Percentiles rank a stretch among this genome's conserved stretches.
Evolutionary conservation across 345 rosid genomes (phyloP).

Genomic region (Gossypium ekmanianum): DNA sequence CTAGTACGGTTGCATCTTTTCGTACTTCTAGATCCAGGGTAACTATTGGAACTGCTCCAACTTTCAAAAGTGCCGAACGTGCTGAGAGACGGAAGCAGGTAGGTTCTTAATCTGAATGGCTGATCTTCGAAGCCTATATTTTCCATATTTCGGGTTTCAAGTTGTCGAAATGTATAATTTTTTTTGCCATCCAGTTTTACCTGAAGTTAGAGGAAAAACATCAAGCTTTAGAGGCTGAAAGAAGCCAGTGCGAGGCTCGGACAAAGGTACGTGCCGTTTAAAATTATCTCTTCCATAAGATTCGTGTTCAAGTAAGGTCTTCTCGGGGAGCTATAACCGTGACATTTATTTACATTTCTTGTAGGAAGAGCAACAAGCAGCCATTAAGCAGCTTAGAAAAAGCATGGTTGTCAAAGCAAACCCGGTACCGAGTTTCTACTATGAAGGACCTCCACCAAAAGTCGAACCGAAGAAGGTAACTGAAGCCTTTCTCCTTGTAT

Average conservation of each 20-base stretch:
- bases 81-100: constrained; percentile 95
- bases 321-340: background rate
- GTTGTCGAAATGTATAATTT: too few species aligned
- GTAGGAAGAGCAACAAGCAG: constrained; percentile 97
- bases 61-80: constrained; percentile 71
- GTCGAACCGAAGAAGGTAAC: constrained; percentile 80
- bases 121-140: constrained; percentile 3
- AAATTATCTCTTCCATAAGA: background rate
- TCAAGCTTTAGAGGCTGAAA: constrained; percentile 75
- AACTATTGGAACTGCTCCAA: constrained; percentile 83
- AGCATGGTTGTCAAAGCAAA: constrained; percentile 76
- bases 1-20: constrained; percentile 62
- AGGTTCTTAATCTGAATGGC: constrained; percentile 3
- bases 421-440: constrained; percentile 91
- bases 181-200: constrained; percentile 53
- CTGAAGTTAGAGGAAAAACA: constrained; percentile 79
- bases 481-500: background rate
- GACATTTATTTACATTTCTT: constrained; percentile 16
- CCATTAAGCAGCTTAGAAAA: constrained; percentile 84
- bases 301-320: background rate
- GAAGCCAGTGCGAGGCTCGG: constrained; percentile 68
- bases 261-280: constrained; percentile 46
- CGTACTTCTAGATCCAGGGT: constrained; percentile 56
- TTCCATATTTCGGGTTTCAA: too few species aligned
- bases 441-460: constrained; percentile 87